These are phyloP conservation scores for Trypanosoma theileri DNA, from an alignment of 208 protist genomes.

Conservation along the genomic window DNA sequence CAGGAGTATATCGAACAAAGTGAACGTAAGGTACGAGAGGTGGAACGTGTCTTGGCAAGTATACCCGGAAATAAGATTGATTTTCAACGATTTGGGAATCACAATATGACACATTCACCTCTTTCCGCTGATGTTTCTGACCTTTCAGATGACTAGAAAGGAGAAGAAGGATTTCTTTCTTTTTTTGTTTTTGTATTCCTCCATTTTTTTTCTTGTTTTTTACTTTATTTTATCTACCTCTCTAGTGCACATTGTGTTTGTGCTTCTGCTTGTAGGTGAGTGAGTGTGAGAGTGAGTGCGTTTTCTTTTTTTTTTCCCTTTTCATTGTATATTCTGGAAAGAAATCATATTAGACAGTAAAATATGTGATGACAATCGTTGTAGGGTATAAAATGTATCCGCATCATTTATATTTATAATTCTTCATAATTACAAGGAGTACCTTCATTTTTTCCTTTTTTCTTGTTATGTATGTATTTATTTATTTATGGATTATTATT, in stretches of 20 bases:
- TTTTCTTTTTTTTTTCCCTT: too few relatives aligned
- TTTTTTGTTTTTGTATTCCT: slow-evolving; percentile 27
- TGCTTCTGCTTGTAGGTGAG: too few relatives aligned
- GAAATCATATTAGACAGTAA: too few relatives aligned
- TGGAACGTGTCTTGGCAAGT: slow-evolving; percentile 46
- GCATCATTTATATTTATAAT: slow-evolving; percentile 7
- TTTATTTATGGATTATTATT: slow-evolving; percentile 1
- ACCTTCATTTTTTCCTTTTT: neutral
- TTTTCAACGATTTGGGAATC: neutral
- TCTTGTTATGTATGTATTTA: neutral
- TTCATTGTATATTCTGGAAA: too few relatives aligned
- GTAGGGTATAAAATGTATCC: neutral
- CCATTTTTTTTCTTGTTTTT: neutral
- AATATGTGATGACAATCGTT: too few relatives aligned
- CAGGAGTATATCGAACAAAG: slow-evolving; percentile 68
- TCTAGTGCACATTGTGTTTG: too few relatives aligned
- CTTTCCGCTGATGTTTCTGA: slow-evolving; percentile 14
- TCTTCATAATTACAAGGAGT: neutral
- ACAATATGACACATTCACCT: neutral
- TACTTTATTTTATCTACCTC: neutral
- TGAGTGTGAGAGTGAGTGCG: too few relatives aligned
- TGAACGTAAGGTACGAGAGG: slow-evolving; percentile 64
- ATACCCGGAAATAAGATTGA: slow-evolving; percentile 3
- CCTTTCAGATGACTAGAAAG: slow-evolving; percentile 13
- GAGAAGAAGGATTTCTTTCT: neutral